A percentile compares a stretch with the other conserved stretches of the same genome.
phyloP scores from a whole-genome alignment of 768 basidiomycete genomes.

The Hericium coralloides region DNA sequence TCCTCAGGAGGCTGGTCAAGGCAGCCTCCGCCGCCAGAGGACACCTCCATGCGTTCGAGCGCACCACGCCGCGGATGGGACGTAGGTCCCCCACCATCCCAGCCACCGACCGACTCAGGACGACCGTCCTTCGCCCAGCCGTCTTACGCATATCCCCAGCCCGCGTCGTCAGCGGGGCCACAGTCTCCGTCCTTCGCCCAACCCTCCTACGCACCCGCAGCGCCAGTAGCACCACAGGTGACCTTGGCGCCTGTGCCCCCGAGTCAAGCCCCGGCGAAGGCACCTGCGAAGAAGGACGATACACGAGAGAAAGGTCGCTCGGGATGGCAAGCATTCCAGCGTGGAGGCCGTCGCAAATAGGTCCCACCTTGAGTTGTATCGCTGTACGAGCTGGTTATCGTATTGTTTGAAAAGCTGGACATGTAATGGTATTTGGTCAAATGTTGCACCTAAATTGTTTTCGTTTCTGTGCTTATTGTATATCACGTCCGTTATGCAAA shows the following conservation, averaged over 20 bases:
- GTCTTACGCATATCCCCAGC: neutral
- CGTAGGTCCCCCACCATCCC: too few species aligned
- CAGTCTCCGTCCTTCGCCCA: neutral
- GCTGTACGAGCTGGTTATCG: neutral
- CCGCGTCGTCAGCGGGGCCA: neutral
- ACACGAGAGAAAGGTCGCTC: slow-evolving; percentile 12
- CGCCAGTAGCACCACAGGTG: neutral
- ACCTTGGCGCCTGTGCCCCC: neutral
- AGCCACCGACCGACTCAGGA: neutral
- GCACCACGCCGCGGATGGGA: too few species aligned
- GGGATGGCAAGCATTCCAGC: slow-evolving; percentile 17
- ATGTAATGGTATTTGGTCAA: too few species aligned
- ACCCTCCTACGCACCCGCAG: neutral
- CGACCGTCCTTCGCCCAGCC: neutral
- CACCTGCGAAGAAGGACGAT: slow-evolving; percentile 8
- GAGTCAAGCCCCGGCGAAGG: neutral
- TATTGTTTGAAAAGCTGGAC: too few species aligned
- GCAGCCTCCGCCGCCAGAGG: too few species aligned
- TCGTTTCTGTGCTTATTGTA: neutral
- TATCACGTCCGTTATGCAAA: neutral
- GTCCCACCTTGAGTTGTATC: neutral
- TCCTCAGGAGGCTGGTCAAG: neutral
- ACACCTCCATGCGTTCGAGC: too few species aligned
- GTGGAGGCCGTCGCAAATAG: slow-evolving; percentile 13
- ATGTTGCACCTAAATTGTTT: too few species aligned